Evolutionary conservation across 2,329 filamentous ascomycete species (phyloP).

Genomic region (Colletotrichum sp.): DNA sequence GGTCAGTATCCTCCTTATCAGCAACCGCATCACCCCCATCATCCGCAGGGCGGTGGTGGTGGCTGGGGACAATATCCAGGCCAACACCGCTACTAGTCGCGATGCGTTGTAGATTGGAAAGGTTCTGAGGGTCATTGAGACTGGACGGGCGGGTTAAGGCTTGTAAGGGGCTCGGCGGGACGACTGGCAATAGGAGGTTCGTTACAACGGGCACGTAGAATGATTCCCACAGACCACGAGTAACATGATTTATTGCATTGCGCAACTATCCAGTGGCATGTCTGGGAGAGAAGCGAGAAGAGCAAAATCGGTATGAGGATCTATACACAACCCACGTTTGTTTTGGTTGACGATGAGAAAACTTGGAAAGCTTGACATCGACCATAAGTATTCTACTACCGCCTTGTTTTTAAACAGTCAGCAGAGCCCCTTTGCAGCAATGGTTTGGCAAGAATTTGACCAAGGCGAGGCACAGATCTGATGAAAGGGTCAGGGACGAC

Average conservation of each 20-base stretch:
- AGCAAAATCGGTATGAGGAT: background rate
- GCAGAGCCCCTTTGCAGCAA: background rate
- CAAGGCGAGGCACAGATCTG: background rate
- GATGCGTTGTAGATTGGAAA: background rate
- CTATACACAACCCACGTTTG: background rate
- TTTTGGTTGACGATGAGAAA: background rate
- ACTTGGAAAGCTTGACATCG: background rate
- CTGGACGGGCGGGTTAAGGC: background rate
- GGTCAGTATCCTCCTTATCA: conserved; percentile 17
- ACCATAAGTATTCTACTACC: background rate
- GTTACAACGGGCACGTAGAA: background rate
- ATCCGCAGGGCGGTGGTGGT: conserved; percentile 19
- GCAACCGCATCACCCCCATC: conserved; percentile 21
- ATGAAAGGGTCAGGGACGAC: background rate
- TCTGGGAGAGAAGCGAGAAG: background rate
- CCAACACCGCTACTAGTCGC: conserved; percentile 34
- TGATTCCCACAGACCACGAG: background rate
- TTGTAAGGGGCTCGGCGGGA: background rate
- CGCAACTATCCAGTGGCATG: background rate
- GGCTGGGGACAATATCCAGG: conserved; percentile 43
- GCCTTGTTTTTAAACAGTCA: background rate
- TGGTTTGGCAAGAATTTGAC: background rate
- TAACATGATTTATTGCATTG: background rate
- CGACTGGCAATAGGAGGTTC: background rate
- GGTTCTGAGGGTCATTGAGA: background rate